Conservation (phyloP, 305 asterid species). For the Solanum chacoense region DNA sequence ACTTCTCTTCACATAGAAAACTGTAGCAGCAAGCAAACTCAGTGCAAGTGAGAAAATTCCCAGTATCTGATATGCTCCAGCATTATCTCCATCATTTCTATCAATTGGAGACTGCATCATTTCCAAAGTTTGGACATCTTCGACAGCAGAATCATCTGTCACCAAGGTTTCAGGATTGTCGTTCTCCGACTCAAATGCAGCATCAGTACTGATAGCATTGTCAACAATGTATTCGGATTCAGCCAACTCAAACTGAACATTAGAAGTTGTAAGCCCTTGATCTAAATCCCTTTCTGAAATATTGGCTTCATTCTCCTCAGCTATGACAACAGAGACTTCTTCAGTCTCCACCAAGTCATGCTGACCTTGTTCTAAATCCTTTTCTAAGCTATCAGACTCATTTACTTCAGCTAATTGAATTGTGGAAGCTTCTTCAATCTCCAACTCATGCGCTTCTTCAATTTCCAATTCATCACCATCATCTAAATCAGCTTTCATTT, state of each 20-base stretch:
- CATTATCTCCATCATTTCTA: constrained; percentile 6
- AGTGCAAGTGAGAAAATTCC: constrained; percentile 19
- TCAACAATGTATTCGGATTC: not conserved
- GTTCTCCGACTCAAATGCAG: constrained; percentile 4
- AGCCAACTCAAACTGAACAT: not conserved
- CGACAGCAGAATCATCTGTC: not conserved
- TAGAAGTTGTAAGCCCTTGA: constrained; percentile 5
- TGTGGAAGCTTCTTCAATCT: constrained; percentile 11
- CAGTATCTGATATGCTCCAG: not conserved
- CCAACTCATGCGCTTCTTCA: constrained; percentile 8
- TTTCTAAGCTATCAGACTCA: constrained; percentile 4
- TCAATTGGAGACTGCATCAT: not conserved
- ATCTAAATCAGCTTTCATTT: constrained; percentile 13
- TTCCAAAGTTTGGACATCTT: constrained; percentile 1
- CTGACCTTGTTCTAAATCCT: constrained; percentile 4
- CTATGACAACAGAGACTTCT: not conserved
- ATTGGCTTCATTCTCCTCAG: not conserved
- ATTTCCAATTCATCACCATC: constrained; percentile 11
- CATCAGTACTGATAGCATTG: not conserved
- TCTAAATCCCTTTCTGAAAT: constrained; percentile 7
- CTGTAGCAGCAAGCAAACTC: constrained; percentile 23
- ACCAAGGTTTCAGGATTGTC: constrained; percentile 2
- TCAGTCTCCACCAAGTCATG: not conserved
- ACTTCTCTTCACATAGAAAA: constrained; percentile 8
- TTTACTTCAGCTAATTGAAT: constrained; percentile 4